Evolutionary conservation across 768 basidiomycete genomes (phyloP).

Genomic region (Tulasnella sp.): DNA sequence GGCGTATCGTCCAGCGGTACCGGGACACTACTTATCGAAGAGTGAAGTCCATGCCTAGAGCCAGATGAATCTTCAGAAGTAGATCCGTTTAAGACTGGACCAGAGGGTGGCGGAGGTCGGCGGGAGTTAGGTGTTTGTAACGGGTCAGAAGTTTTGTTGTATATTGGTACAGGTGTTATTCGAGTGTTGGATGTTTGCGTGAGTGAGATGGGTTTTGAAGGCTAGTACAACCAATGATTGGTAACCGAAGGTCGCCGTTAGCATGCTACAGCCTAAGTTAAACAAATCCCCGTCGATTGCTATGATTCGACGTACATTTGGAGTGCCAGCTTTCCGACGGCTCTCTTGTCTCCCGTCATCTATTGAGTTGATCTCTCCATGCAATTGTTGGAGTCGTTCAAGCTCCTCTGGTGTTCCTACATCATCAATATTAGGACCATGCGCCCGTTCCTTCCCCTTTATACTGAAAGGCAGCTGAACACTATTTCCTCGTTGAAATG

Average conservation of each 20-base stretch:
- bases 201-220: background rate
- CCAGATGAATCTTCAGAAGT: background rate
- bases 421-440: too few species aligned
- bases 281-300: background rate
- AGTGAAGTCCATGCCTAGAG: background rate
- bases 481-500: background rate
- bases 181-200: background rate
- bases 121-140: background rate
- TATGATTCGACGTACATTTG: too few species aligned
- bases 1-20: conserved; percentile 9
- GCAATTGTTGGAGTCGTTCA: too few species aligned
- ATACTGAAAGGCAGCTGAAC: too few species aligned
- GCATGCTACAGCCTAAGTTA: too few species aligned
- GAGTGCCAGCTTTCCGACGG: too few species aligned
- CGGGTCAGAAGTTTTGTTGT: background rate
- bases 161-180: background rate
- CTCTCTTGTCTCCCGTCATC: too few species aligned
- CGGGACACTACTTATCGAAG: background rate
- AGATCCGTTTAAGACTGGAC: background rate
- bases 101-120: background rate
- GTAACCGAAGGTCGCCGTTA: too few species aligned
- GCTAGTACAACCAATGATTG: too few species aligned
- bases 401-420: too few species aligned
- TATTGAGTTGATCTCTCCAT: too few species aligned
- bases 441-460: too few species aligned